Percentiles rank a stretch among this genome's conserved stretches.
phyloP scores from a whole-genome alignment of 441 rosid genomes.

The Francoa sonchifolia region DNA sequence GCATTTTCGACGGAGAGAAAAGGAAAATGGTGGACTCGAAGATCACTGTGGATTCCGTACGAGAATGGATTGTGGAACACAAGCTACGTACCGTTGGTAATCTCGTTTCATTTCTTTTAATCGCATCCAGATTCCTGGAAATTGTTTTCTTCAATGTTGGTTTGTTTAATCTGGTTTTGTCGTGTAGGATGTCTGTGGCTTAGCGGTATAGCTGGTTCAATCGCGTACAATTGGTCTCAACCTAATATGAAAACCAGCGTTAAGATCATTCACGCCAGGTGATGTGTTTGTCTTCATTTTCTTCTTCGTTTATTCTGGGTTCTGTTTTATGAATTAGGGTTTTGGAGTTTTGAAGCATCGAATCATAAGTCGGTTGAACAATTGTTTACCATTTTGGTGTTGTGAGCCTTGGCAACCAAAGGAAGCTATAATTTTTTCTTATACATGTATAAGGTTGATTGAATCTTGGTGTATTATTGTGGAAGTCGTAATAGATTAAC shows the following conservation, averaged over 20 bases:
- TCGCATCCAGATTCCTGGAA: neutral
- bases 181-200: constrained; percentile 70
- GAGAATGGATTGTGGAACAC: constrained; percentile 23
- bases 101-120: neutral
- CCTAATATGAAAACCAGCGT: constrained; percentile 91
- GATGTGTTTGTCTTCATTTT: neutral
- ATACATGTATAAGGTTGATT: too few relatives aligned
- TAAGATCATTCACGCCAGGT: constrained; percentile 89
- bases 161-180: neutral
- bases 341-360: neutral
- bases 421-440: too few relatives aligned
- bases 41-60: constrained; percentile 26
- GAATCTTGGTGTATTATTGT: too few relatives aligned
- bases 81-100: constrained; percentile 12
- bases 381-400: too few relatives aligned
- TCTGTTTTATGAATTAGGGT: neutral
- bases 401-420: too few relatives aligned
- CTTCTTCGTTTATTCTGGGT: neutral
- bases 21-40: constrained; percentile 2
- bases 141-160: neutral
- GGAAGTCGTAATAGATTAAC: too few relatives aligned
- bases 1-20: neutral
- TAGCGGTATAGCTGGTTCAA: constrained; percentile 68
- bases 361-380: too few relatives aligned
- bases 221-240: constrained; percentile 89